Evolutionary conservation across 2,329 filamentous ascomycete species (phyloP), one percentile per base, ranked within the genome.

Genomic region (Alternaria sp.): DNA sequence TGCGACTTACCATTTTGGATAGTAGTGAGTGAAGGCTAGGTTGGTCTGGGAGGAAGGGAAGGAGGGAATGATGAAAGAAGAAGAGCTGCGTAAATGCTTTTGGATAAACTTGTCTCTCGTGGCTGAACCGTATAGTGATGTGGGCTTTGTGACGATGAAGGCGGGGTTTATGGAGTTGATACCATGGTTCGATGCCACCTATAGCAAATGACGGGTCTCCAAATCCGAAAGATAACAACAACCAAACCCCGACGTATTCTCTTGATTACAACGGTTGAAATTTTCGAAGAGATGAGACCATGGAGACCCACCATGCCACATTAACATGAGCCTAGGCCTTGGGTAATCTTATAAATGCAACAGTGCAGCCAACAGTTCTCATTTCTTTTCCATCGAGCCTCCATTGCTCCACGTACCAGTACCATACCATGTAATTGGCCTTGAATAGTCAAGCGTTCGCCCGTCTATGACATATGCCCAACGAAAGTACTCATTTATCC

Each of bases 401-500:
- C 51, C 45, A 41, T 77, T 78, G 28, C 65, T 70, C 75, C 74
- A 78, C 8, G 69, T 70, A 22, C 74, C 74, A 54, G 77, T 76
- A 4, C 62, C 51, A 32, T 66, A 68, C 28, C 72, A 64, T 1
- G 65, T 73, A 14, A 71, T 73, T 20, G 70, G 67, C 30, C 70
- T 69, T 0, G 75, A 75, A 57, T 76, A 79, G 59, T 79, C 76
- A 52, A 75, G 38, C 16, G 75, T 70, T 16, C 62, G 58, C 10
- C 71, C 72, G 32, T 60, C 61, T 51, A 50, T 71, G 44, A 79
- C 58, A 63, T 73, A 75, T 18, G 74, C 73, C 66, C 78, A 75
- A 18, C 78, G 65, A 36, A 80, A 71, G 55, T 79, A 80, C 56
- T 77, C 74, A n/a, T 72, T 68, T 18, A 69, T 27, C 4, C 55